Evolutionary conservation across 2,329 filamentous ascomycete genomes (phyloP), one percentile per base, ranked within the genome.

Genomic region (Teratosphaeria destructans): DNA sequence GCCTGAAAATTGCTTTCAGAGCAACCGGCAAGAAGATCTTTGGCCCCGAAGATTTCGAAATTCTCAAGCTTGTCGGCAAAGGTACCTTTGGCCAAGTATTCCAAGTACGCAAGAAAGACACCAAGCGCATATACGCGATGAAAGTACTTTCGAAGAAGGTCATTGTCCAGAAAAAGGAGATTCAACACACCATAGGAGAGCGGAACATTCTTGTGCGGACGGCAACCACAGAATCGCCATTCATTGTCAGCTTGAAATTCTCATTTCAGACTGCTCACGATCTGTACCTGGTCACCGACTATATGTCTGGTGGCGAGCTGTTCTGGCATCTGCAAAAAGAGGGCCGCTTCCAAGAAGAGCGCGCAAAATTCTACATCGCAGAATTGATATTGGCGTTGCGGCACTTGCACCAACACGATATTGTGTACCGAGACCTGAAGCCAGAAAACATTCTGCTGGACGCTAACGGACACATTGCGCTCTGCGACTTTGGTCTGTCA

Each of bases 241-340:
- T 99, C 71, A 99, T 99, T 63, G 94, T 99, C 49, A 93, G 93
- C 7, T 81, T 99, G 69, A 99, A 99, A 71, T 99, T 97, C 72
- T 97, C 94, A 0, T 99, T 99, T 79, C 94, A 99, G 74, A 97
- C 94, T 0, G 90, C 92, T 1, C 94, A 92, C 3, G 94, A 99
- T 74, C 83, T 99, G 1, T 97, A 97, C 72, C 81, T 99, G n/a
- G 94, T 99, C 14, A 97, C 94, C 5, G 94, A 97, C 73, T 99
- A 96, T 78, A 97, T 99, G 94, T 99, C 94, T 16, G 94, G 94
- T 47, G 94, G 94, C 60, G 94, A 99, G 75, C 81, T 99, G 1
- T 99, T 99, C 76, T 99, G 94, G 93, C 94, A 99, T 78, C 77
- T 99, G 60, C 94, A 99, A 72, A 95, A 95, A 72, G 94, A 97